These are phyloP conservation scores for Dentiscutata heterogama DNA, from an alignment of 371 early-diverging fungal species.

Conservation along the genomic window DNA sequence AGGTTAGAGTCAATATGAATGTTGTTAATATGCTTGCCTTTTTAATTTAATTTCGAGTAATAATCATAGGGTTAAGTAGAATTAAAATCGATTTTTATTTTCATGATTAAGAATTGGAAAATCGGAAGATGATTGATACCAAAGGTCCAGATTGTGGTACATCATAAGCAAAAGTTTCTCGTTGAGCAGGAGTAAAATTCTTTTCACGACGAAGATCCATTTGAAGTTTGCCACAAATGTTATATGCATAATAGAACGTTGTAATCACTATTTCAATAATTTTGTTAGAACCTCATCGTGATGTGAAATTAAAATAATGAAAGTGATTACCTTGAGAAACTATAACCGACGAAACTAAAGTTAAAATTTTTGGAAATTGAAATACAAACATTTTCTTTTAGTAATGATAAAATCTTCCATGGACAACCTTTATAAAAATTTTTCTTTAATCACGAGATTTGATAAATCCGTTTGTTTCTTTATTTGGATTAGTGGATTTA, in stretches of 20 bases:
- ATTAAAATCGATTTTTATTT: too few relatives aligned
- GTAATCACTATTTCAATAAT: neutral
- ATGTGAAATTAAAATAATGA: neutral
- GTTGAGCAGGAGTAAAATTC: neutral
- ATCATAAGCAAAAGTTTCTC: constrained; percentile 23
- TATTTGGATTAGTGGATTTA: too few relatives aligned
- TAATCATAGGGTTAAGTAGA: too few relatives aligned
- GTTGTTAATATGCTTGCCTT: constrained; percentile 14
- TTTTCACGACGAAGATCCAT: neutral
- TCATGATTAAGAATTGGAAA: too few relatives aligned
- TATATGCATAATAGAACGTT: constrained; percentile 29
- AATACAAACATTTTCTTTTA: neutral
- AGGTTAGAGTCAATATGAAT: neutral
- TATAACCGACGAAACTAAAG: neutral
- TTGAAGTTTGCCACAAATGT: constrained; percentile 31
- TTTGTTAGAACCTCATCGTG: neutral
- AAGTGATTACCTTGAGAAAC: constrained; percentile 27
- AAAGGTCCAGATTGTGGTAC: constrained; percentile 10
- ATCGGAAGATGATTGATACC: neutral
- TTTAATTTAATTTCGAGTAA: neutral
- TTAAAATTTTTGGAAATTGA: constrained; percentile 3
- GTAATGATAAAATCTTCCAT: too few relatives aligned
- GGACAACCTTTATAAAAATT: too few relatives aligned
- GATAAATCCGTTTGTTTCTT: too few relatives aligned
- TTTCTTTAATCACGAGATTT: too few relatives aligned